Base-by-base conservation (phyloP, 192 early-diverging fungal genomes). In the Podila epigama region DNA sequence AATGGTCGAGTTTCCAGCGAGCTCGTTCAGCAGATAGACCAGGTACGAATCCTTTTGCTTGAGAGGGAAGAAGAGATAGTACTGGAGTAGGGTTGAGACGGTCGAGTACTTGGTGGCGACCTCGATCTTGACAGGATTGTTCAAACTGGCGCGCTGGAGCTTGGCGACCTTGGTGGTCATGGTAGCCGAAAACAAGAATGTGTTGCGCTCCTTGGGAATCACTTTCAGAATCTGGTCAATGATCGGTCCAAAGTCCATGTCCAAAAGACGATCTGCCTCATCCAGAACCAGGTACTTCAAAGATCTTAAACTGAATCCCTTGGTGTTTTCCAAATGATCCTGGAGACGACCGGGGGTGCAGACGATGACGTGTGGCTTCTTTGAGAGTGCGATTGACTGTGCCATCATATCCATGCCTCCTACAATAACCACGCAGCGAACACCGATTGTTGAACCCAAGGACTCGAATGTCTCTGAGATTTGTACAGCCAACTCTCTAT, bases 141-240 rank as follows among this genome's bases (percentile, higher is more conserved):
- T 83, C 40, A 99, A 89, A 68, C 93, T 96, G 58, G 92, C 92
- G 71, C 93, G 80, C 72, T 95, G 97, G 51, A 99, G 88, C 81
- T 99, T 99, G 50, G 95, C 95, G 7, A 99, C 97, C 73, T 97
- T 97, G 29, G 91, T 96, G 1, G 97, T 99, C 97, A 99, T 98
- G 0, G 97, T 99, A 7, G 97, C 97, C 8, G 96, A 97, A 72
- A 98, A 98, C 59, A 98, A 68, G 79, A 91, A 96, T 0, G 96
- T 97, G 68, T 92, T 92, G 69, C 95, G 89, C 72, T 97, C 95
- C 64, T 92, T 86, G 25, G 96, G 97, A 64, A 96, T 95, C 20
- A 92, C 93, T 58, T 93, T 93, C 36, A 98, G 81, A 60, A 97
- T 93, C 70, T 95, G 92, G 81, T 97, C 95, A 77, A 97, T 98